Base-by-base conservation (phyloP, 495 filamentous ascomycete species). In the Entonaema liquescens region DNA sequence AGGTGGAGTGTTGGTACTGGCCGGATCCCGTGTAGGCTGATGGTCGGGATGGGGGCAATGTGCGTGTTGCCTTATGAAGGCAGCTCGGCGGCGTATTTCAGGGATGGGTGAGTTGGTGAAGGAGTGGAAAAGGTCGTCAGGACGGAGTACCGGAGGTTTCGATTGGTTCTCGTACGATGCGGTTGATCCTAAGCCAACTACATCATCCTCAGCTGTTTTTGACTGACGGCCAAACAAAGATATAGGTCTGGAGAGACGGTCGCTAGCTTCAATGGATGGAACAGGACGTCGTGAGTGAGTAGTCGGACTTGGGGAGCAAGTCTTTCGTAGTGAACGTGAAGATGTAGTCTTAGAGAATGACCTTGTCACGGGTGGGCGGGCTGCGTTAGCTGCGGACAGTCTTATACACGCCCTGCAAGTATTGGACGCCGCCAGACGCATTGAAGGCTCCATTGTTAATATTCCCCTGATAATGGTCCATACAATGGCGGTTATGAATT, bases 1-100 rank as follows among this genome's bases (percentile, higher is more conserved):
- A 70, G 88, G 87, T 62, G 86, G 81, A 44, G 81, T 79, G 79
- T 91, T 89, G 11, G 88, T 84, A 64, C 91, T 89, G 59, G 87
- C 81, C 3, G 89, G 88, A 11, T 84, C 74, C 35, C 90, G 85
- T 11, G 90, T 92, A 64, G 88, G 86, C 42, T 86, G 88, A 77
- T 99, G 95, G 52, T 87, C 85, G 0, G 91, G 92, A 71, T 99
- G 95, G 11, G 95, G 93, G 74, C 95, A 99, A 77, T 91, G 90
- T 5, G 93, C 94, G 79, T 97, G 91, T 69, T 93, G 90, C 72
- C 91, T 93, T 73, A 97, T 98, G 73, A 91, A 94, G 29, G 90
- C 90, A 21, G 95, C 96, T 50, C 96, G 89, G 62, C 86, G 83
- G 70, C 95, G 89, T 44, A 99, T 97, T 13, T 89, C 89, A 31